Base-by-base conservation (phyloP, 1,284 basidiomycete genomes). In the Malassezia brasiliensis region DNA sequence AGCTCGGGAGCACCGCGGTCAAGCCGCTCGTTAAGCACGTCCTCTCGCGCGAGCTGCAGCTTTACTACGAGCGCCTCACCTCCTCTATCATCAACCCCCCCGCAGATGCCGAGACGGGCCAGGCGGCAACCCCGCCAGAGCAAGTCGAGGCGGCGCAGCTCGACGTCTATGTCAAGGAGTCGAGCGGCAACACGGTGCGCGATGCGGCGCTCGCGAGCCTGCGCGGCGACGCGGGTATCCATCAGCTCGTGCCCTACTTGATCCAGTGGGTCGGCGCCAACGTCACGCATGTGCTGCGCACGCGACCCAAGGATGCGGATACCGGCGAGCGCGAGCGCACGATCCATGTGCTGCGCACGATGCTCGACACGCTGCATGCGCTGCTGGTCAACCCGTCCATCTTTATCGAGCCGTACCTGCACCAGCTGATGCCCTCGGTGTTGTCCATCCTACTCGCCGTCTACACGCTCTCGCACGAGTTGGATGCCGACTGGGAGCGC, bases 351-450 rank as follows among this genome's bases (percentile, higher is more conserved):
- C 59, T 73, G n/a, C 45, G 61, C 25, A 63, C 63, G 3, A 66
- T 74, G 56, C 59, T 72, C 32, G 57, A 59, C 55, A 65, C 70
- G 19, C 52, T 73, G 34, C 64, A 68, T 41, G 65, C 66, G 8
- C 56, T 72, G 40, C 59, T 72, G 28, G 53, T 62, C 34, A 63
- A 98, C 91, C 74, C 80, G 80, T 50, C 86, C 85, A 2, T 98
- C n/a, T 96, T 93, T 69, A 83, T 96, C 28, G 93, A 98, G 76
- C 93, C 91, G 42, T 96, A 94, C 72, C 80, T 98, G 5, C 93
- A 96, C 70, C 93, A 96, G 84, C 81, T 96, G 45, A 82, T 98
- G 11, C 91, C 91, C 0, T 86, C 90, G 0, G 82, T 96, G 38
- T 83, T 98, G 25, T 93, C 91, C 3, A 85, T 86, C 59, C 82